Conservation (phyloP, 257 asterid genomes). For the Cruciata laevipes region DNA sequence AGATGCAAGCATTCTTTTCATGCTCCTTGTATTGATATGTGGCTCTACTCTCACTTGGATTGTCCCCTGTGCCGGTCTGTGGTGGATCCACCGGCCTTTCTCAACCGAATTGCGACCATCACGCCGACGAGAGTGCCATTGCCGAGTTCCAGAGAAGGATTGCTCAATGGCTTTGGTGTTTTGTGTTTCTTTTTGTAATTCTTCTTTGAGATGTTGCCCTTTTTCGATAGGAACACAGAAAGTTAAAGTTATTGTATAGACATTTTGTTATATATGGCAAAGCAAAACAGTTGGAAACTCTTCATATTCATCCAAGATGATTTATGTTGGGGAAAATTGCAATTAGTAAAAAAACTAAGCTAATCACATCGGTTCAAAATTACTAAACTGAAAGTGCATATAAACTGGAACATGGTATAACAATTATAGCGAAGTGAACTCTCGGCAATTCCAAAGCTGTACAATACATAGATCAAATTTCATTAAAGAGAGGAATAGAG, state of each 20-base stretch:
- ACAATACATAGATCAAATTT: background rate
- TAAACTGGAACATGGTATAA: background rate
- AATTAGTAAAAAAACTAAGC: too few relatives aligned
- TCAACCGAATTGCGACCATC: constrained; percentile 3
- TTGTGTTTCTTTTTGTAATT: background rate
- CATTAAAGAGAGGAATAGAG: background rate
- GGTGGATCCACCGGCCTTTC: constrained; percentile 30
- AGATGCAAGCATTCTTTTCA: constrained; percentile 63
- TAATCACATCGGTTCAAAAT: too few relatives aligned
- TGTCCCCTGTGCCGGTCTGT: constrained; percentile 76
- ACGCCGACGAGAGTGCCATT: constrained; percentile 5
- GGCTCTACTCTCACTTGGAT: constrained; percentile 59
- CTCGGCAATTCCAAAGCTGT: background rate
- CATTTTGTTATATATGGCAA: background rate
- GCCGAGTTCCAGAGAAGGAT: constrained; percentile 24
- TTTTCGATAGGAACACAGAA: background rate
- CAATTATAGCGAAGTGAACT: background rate
- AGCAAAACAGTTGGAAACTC: background rate
- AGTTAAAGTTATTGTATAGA: background rate
- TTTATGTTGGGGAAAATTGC: too few relatives aligned
- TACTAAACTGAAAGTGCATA: too few relatives aligned
- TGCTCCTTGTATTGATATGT: constrained; percentile 71
- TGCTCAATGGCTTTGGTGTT: constrained; percentile 9
- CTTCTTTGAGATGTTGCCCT: background rate
- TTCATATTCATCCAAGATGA: too few relatives aligned